Base-by-base conservation (phyloP, 805 yeast genomes). In the Candida qinlingensis region DNA sequence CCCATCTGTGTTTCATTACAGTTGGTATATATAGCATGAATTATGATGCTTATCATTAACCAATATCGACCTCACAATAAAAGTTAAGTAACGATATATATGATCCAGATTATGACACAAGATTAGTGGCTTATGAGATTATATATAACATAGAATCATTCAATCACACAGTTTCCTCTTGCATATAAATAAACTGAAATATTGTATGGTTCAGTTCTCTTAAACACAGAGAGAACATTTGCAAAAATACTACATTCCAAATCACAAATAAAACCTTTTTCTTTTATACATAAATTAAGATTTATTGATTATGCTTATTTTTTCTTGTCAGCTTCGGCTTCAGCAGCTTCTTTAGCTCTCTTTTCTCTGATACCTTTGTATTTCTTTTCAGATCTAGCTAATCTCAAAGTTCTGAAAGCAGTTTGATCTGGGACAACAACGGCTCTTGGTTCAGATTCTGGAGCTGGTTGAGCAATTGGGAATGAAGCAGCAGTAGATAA, bases 301-400 rank as follows among this genome's bases (percentile, higher is more conserved):
- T 40, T 47, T 44, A 47, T 47, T 47, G 47, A 47, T 47, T 47
- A 47, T 47, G 50, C 50, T 47, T 87, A 88, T 85, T 89, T 89
- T 89, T 90, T 90, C 91, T 90, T 90, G 69, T 90, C 97, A 79
- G 95, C 96, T 80, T 91, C 98, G 74, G 97, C 98, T 79, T 88
- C 97, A 74, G 97, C 97, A 81, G 81, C 82, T 64, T 91, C 97
- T 72, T 74, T 83, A 69, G 96, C 96, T 80, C 97, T 87, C 95
- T 92, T 94, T 73, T 84, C 98, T 79, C 96, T 90, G 79, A 81
- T 79, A 82, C 99, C 99, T 74, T 75, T 80, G 86, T 80, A 86
- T 76, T 81, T 89, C 83, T 92, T 89, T 67, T 87, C 87, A 64
- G 96, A 84, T 82, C 94, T 87, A 61, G 98, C 98, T 68, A 79